phyloP scores from a whole-genome alignment of 345 rosid genomes.

The Pistacia vera region DNA sequence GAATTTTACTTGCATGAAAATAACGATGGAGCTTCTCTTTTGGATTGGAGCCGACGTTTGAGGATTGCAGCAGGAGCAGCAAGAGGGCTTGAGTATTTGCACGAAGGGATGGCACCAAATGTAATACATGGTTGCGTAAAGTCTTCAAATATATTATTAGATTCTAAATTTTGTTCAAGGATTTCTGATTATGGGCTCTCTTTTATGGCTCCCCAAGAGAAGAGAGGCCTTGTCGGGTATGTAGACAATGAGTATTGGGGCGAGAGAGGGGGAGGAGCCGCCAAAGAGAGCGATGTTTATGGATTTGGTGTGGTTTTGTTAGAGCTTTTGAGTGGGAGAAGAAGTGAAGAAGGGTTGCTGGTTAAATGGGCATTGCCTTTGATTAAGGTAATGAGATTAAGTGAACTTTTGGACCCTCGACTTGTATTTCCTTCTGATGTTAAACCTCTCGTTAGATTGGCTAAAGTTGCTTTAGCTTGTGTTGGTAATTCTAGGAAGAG shows the following conservation, averaged over 20 bases:
- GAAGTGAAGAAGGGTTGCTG: constrained; percentile 60
- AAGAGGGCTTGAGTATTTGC: constrained; percentile 70
- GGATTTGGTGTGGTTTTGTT: constrained; percentile 82
- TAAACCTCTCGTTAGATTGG: constrained; percentile 60
- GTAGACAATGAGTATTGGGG: constrained; percentile 71
- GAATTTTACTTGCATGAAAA: constrained; percentile 56
- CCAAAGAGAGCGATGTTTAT: constrained; percentile 76
- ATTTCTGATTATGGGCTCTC: constrained; percentile 72
- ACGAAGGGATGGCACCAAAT: constrained; percentile 48
- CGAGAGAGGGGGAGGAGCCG: constrained; percentile 28
- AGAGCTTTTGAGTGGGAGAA: constrained; percentile 80
- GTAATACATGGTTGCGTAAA: constrained; percentile 69
- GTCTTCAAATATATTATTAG: constrained; percentile 67
- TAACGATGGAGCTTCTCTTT: constrained; percentile 41
- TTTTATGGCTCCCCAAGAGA: constrained; percentile 58
- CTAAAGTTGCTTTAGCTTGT: constrained; percentile 83
- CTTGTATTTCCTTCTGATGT: constrained; percentile 47
- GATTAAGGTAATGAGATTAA: constrained; percentile 60
- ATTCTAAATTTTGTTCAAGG: constrained; percentile 46
- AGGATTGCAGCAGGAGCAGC: constrained; percentile 73
- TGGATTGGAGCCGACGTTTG: constrained; percentile 68
- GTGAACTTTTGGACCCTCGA: constrained; percentile 67
- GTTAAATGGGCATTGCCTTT: constrained; percentile 81
- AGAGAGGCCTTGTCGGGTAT: constrained; percentile 48
- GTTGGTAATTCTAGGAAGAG: constrained; percentile 69